Evolutionary conservation across 2,329 filamentous ascomycete species (phyloP), one percentile per base, ranked within the genome.

Genomic region (Aspergillus cejpii): DNA sequence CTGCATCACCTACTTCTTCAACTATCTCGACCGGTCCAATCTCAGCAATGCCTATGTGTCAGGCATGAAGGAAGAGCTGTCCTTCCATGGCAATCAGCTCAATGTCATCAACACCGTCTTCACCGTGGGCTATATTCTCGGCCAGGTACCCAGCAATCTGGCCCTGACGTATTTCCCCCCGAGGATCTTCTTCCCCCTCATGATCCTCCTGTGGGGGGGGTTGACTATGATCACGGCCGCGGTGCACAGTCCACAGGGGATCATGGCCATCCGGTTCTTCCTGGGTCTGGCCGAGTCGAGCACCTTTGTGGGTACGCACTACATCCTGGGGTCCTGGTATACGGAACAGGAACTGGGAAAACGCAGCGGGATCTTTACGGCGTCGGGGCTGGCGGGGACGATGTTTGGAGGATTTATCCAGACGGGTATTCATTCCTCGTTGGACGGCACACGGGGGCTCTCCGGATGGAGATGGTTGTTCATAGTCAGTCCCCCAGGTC

Each of bases 1-100:
- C 8, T 76, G 74, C 38, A 51, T 76, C 2, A 69, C 65, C 19
- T 75, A 68, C 45, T 76, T 75, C 48, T 63, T 72, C 49, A 76
- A 76, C 48, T 61, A 65, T 56, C 65, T 75, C 7, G 73, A 75
- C 49, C 63, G 66, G 31, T 68, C 66, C 47, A 72, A 74, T 45
- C 58, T 76, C 34, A 68, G 68, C 46, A 75, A 76, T 52, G 74
- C 74, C 2, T 77, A 64, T 45, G 61, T 65, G n/a, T 62, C 59
- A 1, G 63, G 63, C 14, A 65, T 65, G 61, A 54, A 59, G 43
- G 59, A 65, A 45, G 63, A 64, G 34, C 53, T 65, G 7, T 36
- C 48, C 33, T 62, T 65, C 31, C 44, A 57, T 3, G 63, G 63
- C 7, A 64, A 61, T 34, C 52, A 65, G 42, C 47, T 57, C 28